Evolutionary conservation across 2,329 filamentous ascomycete species (phyloP).

Genomic region (Sporothrix euskadiensis): DNA sequence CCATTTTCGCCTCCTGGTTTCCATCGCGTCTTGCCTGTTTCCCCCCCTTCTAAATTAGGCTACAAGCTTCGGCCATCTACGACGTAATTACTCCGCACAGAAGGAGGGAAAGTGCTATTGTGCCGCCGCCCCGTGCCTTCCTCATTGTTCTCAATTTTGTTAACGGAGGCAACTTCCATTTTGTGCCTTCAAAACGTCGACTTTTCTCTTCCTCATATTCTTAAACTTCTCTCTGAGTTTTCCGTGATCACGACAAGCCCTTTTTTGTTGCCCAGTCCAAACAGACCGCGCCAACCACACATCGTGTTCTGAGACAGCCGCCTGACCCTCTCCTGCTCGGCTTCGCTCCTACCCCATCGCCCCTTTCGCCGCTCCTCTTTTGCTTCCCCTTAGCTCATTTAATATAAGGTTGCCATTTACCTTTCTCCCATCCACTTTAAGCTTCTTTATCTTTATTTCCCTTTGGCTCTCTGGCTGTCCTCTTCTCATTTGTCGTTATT

Average conservation of each 20-base stretch:
- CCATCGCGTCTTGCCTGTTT: constrained; percentile 12
- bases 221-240: too few relatives aligned
- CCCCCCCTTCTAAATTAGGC: constrained; percentile 17
- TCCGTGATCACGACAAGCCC: background rate
- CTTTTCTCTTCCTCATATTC: background rate
- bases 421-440: background rate
- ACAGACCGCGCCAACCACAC: background rate
- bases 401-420: constrained; percentile 18
- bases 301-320: constrained; percentile 19
- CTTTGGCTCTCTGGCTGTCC: background rate
- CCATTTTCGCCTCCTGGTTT: background rate
- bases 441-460: constrained; percentile 24
- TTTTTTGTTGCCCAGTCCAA: background rate
- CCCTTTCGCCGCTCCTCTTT: constrained; percentile 18
- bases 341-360: background rate
- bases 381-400: constrained; percentile 16
- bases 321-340: background rate
- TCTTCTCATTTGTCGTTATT: background rate
- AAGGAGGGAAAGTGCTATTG: constrained; percentile 3
- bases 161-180: constrained; percentile 1
- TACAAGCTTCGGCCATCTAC: constrained; percentile 5
- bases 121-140: constrained; percentile 13
- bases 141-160: background rate
- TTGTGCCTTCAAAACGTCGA: background rate
- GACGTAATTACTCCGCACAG: background rate